These are phyloP conservation scores for Tolypocladium nubicola DNA, from an alignment of 2,329 filamentous ascomycete species.

Conservation along the genomic window DNA sequence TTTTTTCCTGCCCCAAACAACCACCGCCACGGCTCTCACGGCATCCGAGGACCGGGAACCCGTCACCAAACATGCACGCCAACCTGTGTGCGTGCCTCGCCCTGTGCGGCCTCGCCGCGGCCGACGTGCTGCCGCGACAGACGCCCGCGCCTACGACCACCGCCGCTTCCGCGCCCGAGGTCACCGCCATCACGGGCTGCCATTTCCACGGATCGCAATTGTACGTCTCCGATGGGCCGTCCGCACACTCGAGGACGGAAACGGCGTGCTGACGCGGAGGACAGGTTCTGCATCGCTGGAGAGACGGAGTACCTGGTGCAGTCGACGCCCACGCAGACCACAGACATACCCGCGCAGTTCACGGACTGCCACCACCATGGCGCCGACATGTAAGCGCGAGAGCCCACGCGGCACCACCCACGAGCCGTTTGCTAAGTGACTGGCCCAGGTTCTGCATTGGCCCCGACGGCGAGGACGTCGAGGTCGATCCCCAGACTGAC, in stretches of 20 bases:
- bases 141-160: constrained; percentile 18
- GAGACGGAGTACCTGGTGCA: constrained; percentile 31
- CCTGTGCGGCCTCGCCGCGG: constrained; percentile 9
- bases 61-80: neutral
- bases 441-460: constrained; percentile 50
- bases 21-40: neutral
- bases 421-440: neutral
- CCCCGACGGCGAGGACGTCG: constrained; percentile 48
- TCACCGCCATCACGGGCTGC: constrained; percentile 29
- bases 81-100: constrained; percentile 2
- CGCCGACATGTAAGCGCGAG: constrained; percentile 36
- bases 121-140: constrained; percentile 17
- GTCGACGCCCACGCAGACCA: constrained; percentile 40
- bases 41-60: neutral
- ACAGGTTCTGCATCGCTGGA: constrained; percentile 33
- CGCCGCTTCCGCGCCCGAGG: constrained; percentile 7
- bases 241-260: no score
- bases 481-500: constrained; percentile 32
- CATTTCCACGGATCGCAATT: constrained; percentile 29
- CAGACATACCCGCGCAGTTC: constrained; percentile 47
- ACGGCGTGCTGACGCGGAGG: neutral
- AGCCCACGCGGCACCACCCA: no score
- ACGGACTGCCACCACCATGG: constrained; percentile 57
- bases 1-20: neutral
- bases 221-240: constrained; percentile 16